Percentiles rank a stretch among this genome's conserved stretches.
Evolutionary conservation across 176 grass and related monocot species (phyloP).

Genomic region (Avena sativa): DNA sequence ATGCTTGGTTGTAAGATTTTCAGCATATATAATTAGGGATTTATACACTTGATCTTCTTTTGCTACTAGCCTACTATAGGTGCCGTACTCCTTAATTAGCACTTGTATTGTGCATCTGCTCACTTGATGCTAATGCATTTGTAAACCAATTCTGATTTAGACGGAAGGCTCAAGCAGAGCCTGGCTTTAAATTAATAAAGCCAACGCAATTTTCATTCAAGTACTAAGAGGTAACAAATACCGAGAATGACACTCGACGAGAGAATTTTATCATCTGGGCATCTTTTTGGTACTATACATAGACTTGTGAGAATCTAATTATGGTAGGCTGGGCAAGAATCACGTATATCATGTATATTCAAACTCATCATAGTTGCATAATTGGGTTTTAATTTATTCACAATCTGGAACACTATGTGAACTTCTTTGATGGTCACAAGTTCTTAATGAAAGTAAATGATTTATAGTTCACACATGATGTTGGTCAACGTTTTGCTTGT

Average conservation of each 20-base stretch:
- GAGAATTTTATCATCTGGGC: background rate
- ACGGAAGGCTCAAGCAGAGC: no score
- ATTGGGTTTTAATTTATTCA: background rate
- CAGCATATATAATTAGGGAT: background rate
- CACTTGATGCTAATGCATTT: background rate
- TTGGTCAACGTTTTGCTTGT: background rate
- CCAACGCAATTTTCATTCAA: background rate
- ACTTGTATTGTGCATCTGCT: background rate
- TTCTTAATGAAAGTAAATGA: slow-evolving; percentile 19
- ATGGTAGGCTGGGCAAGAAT: background rate
- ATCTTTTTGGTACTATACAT: background rate
- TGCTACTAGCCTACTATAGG: background rate
- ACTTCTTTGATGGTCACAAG: background rate
- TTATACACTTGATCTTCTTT: background rate
- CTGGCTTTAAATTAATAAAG: no score
- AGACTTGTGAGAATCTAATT: background rate
- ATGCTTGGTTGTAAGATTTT: slow-evolving; percentile 14
- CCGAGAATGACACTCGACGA: background rate
- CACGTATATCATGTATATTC: background rate
- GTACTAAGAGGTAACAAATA: background rate
- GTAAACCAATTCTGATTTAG: background rate
- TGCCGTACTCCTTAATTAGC: background rate
- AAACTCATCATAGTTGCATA: background rate
- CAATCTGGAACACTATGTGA: background rate
- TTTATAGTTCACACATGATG: background rate